Base-by-base conservation (phyloP, 352 stramenopile species). In the Phytopythium montanum region DNA sequence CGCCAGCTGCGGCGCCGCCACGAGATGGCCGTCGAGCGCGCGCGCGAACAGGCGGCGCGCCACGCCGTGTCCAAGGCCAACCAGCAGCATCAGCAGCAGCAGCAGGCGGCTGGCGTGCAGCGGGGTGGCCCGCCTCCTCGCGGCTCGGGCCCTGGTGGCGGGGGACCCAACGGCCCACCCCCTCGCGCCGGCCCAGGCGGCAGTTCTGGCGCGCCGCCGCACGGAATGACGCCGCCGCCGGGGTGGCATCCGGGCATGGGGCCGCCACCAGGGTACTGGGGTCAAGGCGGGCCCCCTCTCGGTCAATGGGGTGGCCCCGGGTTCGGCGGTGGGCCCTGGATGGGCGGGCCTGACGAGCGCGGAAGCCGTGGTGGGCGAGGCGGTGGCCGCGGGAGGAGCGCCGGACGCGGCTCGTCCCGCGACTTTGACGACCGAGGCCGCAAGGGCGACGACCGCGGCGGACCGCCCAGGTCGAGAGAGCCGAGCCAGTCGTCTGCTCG, bases 221-320 rank as follows among this genome's bases (percentile, higher is more conserved):
- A 73, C 0, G 87, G 88, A 61, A 88, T 92, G 74, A 63, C 56
- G 7, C 80, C 78, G n/a, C 82, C 79, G 8, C 70, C 69, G 6
- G 83, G 81, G 0, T 90, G 83, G 80, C 80, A 90, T 34, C 80
- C 80, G 56, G 72, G 79, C 29, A 90, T 90, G 81, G 80, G 79
- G 1, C 83, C 83, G 7, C 77, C 78, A 16, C 73, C 70, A 8
- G 73, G 73, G 14, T 87, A 75, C 71, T 68, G 76, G 75, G 67
- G 70, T 2, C 45, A 21, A 49, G 66, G 79, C 6, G 73, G 75
- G 18, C 76, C 76, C 26, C 73, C 66, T 2, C 73, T 70, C 8
- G 89, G 81, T 75, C 63, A 62, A 10, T 62, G 59, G 13, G 64
- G 69, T 50, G 75, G 75, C 2, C 70, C 68, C 29, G 68, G 68